These are phyloP conservation scores for Syncephalis plumigaleata DNA, from an alignment of 371 early-diverging fungal species.

Conservation along the genomic window DNA sequence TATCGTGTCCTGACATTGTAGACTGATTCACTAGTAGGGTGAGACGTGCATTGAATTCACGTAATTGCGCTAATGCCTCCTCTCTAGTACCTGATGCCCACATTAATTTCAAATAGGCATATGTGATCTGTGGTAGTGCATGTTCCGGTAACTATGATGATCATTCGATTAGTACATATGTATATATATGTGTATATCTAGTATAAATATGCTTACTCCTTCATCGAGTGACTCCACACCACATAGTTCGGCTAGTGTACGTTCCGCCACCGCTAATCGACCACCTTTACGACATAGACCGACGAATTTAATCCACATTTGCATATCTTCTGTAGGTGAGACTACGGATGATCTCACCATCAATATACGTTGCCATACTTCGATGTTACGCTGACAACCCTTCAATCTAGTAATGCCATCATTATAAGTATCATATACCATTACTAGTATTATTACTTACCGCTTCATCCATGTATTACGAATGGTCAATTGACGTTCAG, in stretches of 20 bases:
- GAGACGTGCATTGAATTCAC: constrained; percentile 31
- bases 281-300: constrained; percentile 86
- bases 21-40: constrained; percentile 5
- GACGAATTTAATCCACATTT: constrained; percentile 91
- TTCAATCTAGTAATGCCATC: constrained; percentile 25
- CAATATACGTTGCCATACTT: constrained; percentile 89
- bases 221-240: constrained; percentile 11
- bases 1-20: constrained; percentile 7
- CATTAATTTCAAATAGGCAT: constrained; percentile 87
- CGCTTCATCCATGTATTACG: constrained; percentile 79
- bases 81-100: constrained; percentile 64
- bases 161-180: constrained; percentile 5
- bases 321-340: constrained; percentile 80
- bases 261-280: constrained; percentile 62
- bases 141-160: no score
- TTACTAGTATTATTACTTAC: background rate
- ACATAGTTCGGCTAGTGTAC: constrained; percentile 54
- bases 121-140: constrained; percentile 66
- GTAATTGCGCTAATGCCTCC: constrained; percentile 33
- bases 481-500: constrained; percentile 60
- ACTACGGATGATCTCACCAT: constrained; percentile 80
- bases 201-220: background rate
- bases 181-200: background rate
- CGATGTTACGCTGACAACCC: constrained; percentile 87
- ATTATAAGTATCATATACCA: background rate